Evolutionary conservation across 192 early-diverging fungal species (phyloP).

Genomic region (Globomyces pollinis-pini): DNA sequence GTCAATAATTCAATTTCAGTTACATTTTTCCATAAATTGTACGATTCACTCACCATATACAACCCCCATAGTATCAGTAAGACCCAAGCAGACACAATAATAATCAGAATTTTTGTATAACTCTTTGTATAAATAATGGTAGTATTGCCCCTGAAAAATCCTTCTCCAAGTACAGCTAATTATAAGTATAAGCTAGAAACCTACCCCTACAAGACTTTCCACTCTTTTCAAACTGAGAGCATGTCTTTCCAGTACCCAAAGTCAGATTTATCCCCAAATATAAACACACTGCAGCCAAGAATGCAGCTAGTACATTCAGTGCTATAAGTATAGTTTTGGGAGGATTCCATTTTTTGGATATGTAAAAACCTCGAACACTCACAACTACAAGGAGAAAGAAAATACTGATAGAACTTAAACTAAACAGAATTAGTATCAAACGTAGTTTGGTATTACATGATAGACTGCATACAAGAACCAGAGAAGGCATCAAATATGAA

Average conservation of each 20-base stretch:
- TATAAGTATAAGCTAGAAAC: too few relatives aligned
- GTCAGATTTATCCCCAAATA: slow-evolving; percentile 21
- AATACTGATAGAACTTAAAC: neutral
- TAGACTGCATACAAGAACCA: neutral
- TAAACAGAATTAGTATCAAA: too few relatives aligned
- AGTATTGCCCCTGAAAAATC: slow-evolving; percentile 30
- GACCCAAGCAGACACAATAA: slow-evolving; percentile 22
- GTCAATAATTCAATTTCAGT: too few relatives aligned
- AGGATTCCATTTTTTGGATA: slow-evolving; percentile 14
- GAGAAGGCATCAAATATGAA: slow-evolving; percentile 10
- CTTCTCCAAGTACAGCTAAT: slow-evolving; percentile 21
- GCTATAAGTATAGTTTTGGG: slow-evolving; percentile 20
- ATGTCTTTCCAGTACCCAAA: slow-evolving; percentile 24
- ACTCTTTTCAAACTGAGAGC: slow-evolving; percentile 16
- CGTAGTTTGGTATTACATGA: too few relatives aligned
- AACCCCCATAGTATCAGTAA: slow-evolving; percentile 18
- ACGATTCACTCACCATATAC: slow-evolving; percentile 14
- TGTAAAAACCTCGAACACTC: slow-evolving; percentile 13
- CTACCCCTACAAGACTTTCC: slow-evolving; percentile 11
- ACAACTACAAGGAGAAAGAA: neutral
- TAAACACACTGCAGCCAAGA: slow-evolving; percentile 15
- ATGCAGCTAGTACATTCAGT: neutral
- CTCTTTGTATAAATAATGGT: slow-evolving; percentile 20
- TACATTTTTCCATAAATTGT: too few relatives aligned
- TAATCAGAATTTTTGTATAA: slow-evolving; percentile 17